These are phyloP conservation scores for Psophocarpus tetragonolobus DNA, from an alignment of 306 rosid species.

Conservation along the genomic window DNA sequence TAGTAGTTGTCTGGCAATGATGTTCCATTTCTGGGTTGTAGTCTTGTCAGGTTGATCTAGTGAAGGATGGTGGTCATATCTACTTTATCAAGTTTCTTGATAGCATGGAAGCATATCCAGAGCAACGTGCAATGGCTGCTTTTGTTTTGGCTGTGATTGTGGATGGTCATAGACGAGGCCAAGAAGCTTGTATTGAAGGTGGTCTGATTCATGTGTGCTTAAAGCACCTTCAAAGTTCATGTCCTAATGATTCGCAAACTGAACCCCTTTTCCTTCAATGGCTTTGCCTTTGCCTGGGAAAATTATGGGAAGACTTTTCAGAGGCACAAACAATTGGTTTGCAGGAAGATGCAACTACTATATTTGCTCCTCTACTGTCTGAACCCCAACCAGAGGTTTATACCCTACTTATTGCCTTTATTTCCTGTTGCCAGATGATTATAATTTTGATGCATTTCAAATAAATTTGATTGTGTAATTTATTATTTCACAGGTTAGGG, in stretches of 20 bases:
- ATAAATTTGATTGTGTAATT: conserved; percentile 17
- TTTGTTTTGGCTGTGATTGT: conserved; percentile 97
- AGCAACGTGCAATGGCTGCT: conserved; percentile 99
- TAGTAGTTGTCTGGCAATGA: conserved; percentile 26
- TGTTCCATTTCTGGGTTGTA: conserved; percentile 47
- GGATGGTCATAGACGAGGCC: conserved; percentile 93
- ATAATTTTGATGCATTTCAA: neutral
- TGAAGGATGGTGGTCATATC: conserved; percentile 90
- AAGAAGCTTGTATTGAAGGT: conserved; percentile 93
- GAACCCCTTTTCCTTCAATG: conserved; percentile 98
- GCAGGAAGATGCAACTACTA: conserved; percentile 79
- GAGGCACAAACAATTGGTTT: conserved; percentile 87
- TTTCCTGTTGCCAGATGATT: conserved; percentile 14
- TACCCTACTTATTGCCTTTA: conserved; percentile 17
- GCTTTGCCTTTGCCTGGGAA: conserved; percentile 97
- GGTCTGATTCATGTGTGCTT: conserved; percentile 81
- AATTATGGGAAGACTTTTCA: conserved; percentile 87
- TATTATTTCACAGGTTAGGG: conserved; percentile 83
- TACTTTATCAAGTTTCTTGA: conserved; percentile 97
- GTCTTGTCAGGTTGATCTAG: conserved; percentile 99
- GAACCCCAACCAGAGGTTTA: conserved; percentile 96
- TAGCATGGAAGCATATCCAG: conserved; percentile 88
- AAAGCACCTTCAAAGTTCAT: conserved; percentile 85
- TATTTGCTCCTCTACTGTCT: conserved; percentile 64
- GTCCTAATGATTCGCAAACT: conserved; percentile 75